Evolutionary conservation across 495 filamentous ascomycete genomes (phyloP), one percentile per base, ranked within the genome.

Genomic region (Jackrogersella minutella): DNA sequence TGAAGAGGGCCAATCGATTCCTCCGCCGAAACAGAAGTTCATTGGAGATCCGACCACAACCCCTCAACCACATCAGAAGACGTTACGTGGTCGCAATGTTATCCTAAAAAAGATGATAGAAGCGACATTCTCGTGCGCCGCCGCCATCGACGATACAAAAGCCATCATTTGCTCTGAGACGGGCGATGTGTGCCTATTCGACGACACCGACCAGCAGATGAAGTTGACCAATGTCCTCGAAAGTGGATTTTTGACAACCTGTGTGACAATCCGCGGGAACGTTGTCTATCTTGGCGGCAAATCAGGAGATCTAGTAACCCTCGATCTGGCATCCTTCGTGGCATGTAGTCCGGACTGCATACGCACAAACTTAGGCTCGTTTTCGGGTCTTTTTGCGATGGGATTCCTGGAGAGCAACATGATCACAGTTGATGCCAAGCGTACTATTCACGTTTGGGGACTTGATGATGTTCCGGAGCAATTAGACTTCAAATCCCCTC

Each of bases 101-200:
- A 76, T 97, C 66, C 83, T 97, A 58, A 91, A 88, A 46, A 74
- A 83, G 66, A 79, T 99, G 67, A 85, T 91, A 4, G 93, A 97
- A 54, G 86, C 86, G 5, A 93, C 87, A 0, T 98, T 99, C 72
- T 90, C 89, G 43, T 88, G 88, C 63, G 85, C 91, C n/a, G 84
- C 87, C 22, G 84, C 87, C 19, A 85, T 97, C 46, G 88, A 90
- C 9, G 86, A 92, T 16, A 78, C 82, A 19, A 87, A 86, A 61
- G 85, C 88, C 17, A 82, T 92, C 58, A 83, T 91, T 30, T 93
- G 90, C 78, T 88, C 90, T 33, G 88, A 90, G 68, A 84, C 84
- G 70, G 88, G 86, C 10, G 86, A 89, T 72, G 81, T 96, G 50
- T 96, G 91, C 74, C 73, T 93, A 16, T 80, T 98, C 11, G 91